Percentiles rank a stretch among this genome's conserved stretches.
phyloP scores from a whole-genome alignment of 371 early-diverging fungal genomes.

The Zopfochytrium polystomum region DNA sequence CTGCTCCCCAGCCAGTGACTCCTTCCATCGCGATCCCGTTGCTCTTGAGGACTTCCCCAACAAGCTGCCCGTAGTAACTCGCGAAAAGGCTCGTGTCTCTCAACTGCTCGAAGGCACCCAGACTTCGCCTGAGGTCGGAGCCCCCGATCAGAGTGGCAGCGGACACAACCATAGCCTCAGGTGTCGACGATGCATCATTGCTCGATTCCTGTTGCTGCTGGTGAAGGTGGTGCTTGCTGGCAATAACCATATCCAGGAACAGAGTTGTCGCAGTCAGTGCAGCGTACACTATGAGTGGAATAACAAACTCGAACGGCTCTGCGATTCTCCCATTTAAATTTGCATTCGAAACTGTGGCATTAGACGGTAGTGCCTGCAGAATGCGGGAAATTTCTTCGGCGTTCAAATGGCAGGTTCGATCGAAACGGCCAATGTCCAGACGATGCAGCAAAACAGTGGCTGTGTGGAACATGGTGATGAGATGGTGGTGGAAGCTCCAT shows the following conservation, averaged over 20 bases:
- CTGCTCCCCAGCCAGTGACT: not conserved
- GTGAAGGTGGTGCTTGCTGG: conserved; percentile 9
- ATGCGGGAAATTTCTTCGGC: conserved; percentile 27
- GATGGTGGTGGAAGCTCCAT: conserved; percentile 41
- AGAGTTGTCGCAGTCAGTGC: conserved; percentile 35
- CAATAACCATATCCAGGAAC: conserved; percentile 38
- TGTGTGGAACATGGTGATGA: conserved; percentile 36
- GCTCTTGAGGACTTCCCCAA: conserved; percentile 32
- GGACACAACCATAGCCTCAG: conserved; percentile 7
- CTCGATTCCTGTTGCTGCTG: conserved; percentile 12
- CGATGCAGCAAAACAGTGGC: conserved; percentile 35
- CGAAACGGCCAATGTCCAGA: conserved; percentile 29
- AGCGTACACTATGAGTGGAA: conserved; percentile 39
- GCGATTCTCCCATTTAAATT: not conserved
- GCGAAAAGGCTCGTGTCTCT: conserved; percentile 32
- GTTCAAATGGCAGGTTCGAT: conserved; percentile 16
- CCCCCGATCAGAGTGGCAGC: conserved; percentile 18
- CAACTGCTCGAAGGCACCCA: conserved; percentile 34
- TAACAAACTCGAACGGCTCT: conserved; percentile 36
- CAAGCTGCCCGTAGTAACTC: conserved; percentile 39
- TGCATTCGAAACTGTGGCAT: not conserved
- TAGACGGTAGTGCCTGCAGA: conserved; percentile 22
- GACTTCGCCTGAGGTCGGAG: conserved; percentile 23
- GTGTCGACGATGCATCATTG: conserved; percentile 16
- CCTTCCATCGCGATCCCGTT: conserved; percentile 16